These are phyloP conservation scores for Acanthamoeba lugdunensis DNA, from an alignment of 208 protist species.

Conservation along the genomic window DNA sequence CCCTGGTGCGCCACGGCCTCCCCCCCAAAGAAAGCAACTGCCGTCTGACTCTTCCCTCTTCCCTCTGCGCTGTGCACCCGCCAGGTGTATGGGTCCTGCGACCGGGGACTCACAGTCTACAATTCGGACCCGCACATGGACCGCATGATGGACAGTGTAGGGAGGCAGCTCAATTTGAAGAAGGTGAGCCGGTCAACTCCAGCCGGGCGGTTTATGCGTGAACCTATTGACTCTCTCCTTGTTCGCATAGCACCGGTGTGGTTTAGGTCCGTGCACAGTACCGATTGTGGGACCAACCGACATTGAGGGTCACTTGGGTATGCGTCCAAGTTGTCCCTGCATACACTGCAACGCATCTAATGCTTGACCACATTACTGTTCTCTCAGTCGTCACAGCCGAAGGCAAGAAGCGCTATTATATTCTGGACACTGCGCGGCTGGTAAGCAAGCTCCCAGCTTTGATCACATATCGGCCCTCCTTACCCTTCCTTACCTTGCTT, in stretches of 20 bases:
- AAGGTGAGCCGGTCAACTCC: background rate
- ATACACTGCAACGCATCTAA: background rate
- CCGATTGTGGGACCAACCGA: background rate
- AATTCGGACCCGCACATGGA: background rate
- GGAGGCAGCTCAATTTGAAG: background rate
- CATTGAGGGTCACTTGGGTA: background rate
- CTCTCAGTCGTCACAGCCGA: background rate
- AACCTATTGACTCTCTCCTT: too few species aligned
- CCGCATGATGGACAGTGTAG: background rate
- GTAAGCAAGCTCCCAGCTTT: background rate
- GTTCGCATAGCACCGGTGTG: background rate
- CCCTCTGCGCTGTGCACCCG: too few species aligned
- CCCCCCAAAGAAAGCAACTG: background rate
- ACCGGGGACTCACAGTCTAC: background rate
- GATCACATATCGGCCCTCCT: background rate
- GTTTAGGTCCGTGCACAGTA: background rate
- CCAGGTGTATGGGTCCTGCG: constrained; percentile 1
- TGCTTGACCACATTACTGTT: background rate
- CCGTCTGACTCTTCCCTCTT: too few species aligned
- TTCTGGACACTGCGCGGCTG: background rate
- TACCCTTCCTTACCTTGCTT: background rate
- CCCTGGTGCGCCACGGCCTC: background rate
- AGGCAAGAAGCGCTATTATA: background rate
- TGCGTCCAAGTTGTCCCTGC: background rate
- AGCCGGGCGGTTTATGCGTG: background rate